Base-by-base conservation (phyloP, 2,329 filamentous ascomycete species). In the Aureobasidium lini region DNA sequence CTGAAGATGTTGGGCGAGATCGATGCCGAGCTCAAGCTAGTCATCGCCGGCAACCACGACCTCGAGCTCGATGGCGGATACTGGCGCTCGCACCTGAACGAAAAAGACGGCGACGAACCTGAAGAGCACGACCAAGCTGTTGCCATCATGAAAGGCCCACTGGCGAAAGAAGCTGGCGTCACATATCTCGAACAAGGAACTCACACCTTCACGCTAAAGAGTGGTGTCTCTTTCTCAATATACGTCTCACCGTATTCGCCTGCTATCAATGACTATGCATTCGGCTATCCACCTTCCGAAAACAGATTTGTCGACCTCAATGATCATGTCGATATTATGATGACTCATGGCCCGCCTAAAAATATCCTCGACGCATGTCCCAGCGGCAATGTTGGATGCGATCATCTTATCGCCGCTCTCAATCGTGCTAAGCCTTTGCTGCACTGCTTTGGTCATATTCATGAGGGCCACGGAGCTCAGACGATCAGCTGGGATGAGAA, bases 361-460 rank as follows among this genome's bases (percentile, higher is more conserved):
- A 73, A 72, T 0, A 68, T 81, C 3, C 69, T 84, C 2, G 84
- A 86, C 63, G 60, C 62, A n/a, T 72, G 70, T 1, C 62, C 36
- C 0, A 66, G 66, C 2, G 66, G 71, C 28, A 65, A 71, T 18
- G 81, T 80, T 1, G 84, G 84, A 0, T 85, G 84, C 67, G 70
- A 76, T 43, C 75, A 79, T 64, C 71, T 86, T 1, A 72, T 81
- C 1, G 70, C 72, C 1, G 83, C 83, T 0, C 71, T 79, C 1
- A 70, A 73, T 57, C 73, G 81, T 7, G 77, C 76, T 9, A 73
- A 72, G 57, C 84, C 84, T 0, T 68, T 71, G 3, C 54, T 86
- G 18, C 81, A 85, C 66, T 81, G 81, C 63, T 86, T 85, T 66
- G 83, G 83, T 0, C 83, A 86, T 70, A 84, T 85, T 16, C 82